Conservation (phyloP, 1,139 yeast genomes). For the Nakaseomyces bracarensis region DNA sequence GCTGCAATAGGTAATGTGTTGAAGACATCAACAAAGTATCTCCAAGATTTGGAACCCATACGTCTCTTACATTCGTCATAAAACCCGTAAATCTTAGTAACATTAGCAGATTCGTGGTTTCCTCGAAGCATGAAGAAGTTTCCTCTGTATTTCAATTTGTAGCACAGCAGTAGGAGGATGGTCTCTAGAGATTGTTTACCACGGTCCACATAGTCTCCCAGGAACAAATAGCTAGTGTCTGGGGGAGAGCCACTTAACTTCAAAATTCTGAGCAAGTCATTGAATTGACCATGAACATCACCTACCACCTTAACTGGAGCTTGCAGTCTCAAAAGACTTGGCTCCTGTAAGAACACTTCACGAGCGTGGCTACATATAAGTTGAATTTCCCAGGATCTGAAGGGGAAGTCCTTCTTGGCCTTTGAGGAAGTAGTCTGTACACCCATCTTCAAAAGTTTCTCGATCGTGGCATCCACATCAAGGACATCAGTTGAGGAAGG, state of each 20-base stretch:
- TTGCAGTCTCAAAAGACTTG: constrained; percentile 63
- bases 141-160: constrained; percentile 75
- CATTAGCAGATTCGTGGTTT: constrained; percentile 77
- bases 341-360: constrained; percentile 65
- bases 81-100: constrained; percentile 78
- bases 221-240: constrained; percentile 62
- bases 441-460: constrained; percentile 27
- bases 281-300: constrained; percentile 79
- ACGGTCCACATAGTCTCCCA: constrained; percentile 83
- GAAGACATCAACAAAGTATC: constrained; percentile 68
- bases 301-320: constrained; percentile 86
- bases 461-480: constrained; percentile 30
- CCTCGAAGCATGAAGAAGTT: constrained; percentile 78
- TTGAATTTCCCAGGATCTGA: constrained; percentile 48
- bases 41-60: constrained; percentile 58
- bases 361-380: constrained; percentile 60
- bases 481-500: constrained; percentile 23
- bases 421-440: constrained; percentile 16
- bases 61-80: constrained; percentile 84
- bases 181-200: constrained; percentile 81
- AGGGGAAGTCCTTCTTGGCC: constrained; percentile 26
- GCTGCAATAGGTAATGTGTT: constrained; percentile 85
- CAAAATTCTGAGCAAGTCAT: constrained; percentile 65
- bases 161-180: constrained; percentile 58
- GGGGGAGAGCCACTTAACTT: constrained; percentile 78